A percentile compares a stretch with the other conserved stretches of the same genome.
Evolutionary conservation across 1,139 yeast species (phyloP).

Genomic region (Geotrichum phurueaensis): DNA sequence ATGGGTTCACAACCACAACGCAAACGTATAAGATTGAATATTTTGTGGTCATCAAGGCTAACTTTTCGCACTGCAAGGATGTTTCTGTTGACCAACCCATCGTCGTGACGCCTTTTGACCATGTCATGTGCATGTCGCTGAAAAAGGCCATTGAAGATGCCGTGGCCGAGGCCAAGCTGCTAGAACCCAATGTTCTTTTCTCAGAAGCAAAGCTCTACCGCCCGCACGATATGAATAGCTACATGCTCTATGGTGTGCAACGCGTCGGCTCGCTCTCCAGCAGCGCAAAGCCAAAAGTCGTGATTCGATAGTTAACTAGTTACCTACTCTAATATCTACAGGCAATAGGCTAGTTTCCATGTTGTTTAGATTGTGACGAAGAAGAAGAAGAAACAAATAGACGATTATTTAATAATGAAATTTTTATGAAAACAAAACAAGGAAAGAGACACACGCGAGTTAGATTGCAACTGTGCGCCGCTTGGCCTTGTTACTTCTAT

Average conservation of each 20-base stretch:
- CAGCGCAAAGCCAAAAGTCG: slow-evolving; percentile 15
- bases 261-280: slow-evolving; percentile 15
- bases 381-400: background rate
- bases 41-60: slow-evolving; percentile 33
- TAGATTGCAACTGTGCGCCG: slow-evolving; percentile 14
- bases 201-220: slow-evolving; percentile 14
- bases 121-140: slow-evolving; percentile 35
- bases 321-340: background rate
- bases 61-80: slow-evolving; percentile 38
- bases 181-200: slow-evolving; percentile 5
- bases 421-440: background rate
- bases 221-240: slow-evolving; percentile 15
- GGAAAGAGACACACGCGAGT: background rate
- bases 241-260: slow-evolving; percentile 14
- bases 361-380: background rate
- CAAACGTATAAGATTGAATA: slow-evolving; percentile 36
- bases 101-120: slow-evolving; percentile 37
- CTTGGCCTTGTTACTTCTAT: slow-evolving; percentile 35
- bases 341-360: background rate
- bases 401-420: background rate
- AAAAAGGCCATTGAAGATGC: slow-evolving; percentile 35
- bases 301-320: slow-evolving; percentile 7
- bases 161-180: slow-evolving; percentile 30
- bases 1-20: slow-evolving; percentile 36
- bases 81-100: slow-evolving; percentile 37